A percentile compares a stretch with the other conserved stretches of the same genome.
These are phyloP conservation scores for Solanum tarijense DNA, from an alignment of 257 asterid genomes.

Conservation along the genomic window DNA sequence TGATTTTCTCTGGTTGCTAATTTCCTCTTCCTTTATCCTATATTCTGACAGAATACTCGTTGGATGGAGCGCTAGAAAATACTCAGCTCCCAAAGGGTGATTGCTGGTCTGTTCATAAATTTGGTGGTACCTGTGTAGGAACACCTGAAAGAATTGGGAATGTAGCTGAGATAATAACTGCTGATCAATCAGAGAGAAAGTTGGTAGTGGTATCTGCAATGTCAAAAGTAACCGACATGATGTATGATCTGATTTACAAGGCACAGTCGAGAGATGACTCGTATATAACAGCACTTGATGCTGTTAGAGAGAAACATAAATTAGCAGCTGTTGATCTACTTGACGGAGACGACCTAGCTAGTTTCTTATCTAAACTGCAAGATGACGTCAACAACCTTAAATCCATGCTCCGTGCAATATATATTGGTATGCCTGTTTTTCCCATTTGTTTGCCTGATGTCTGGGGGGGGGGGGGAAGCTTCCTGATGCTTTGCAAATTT, in stretches of 20 bases:
- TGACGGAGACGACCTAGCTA: constrained; percentile 58
- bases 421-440: constrained; percentile 49
- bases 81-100: constrained; percentile 68
- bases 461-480: not conserved
- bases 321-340: constrained; percentile 71
- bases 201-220: constrained; percentile 92
- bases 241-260: constrained; percentile 80
- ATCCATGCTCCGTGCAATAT: constrained; percentile 90
- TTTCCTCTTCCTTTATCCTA: not conserved
- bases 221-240: constrained; percentile 98
- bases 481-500: not conserved
- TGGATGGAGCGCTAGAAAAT: constrained; percentile 44
- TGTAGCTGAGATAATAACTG: constrained; percentile 70
- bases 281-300: constrained; percentile 53
- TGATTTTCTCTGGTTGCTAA: not conserved
- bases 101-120: constrained; percentile 90
- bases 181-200: constrained; percentile 66
- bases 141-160: constrained; percentile 73
- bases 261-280: constrained; percentile 79
- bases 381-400: constrained; percentile 73
- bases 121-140: constrained; percentile 98
- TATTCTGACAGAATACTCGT: constrained; percentile 24
- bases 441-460: not conserved
- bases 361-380: constrained; percentile 51
- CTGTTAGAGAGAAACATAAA: constrained; percentile 75